phyloP scores from a whole-genome alignment of 2,329 filamentous ascomycete genomes.

The Fusarium miscanthi region DNA sequence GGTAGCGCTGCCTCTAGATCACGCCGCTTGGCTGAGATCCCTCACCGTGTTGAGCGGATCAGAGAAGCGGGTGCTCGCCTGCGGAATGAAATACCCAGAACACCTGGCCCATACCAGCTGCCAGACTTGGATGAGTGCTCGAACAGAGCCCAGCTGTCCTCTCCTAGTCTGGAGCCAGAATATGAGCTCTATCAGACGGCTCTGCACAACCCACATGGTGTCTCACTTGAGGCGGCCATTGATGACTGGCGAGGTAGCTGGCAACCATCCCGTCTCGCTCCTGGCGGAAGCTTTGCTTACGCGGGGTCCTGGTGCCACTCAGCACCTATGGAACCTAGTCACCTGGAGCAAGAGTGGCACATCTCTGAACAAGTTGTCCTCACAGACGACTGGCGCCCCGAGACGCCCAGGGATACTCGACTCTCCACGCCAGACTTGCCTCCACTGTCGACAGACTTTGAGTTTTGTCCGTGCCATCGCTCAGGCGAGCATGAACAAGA shows the following conservation, averaged over 20 bases:
- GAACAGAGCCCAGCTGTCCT: not conserved
- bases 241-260: not conserved
- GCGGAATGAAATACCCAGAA: not conserved
- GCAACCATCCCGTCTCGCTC: not conserved
- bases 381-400: constrained; percentile 22
- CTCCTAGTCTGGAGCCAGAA: not conserved
- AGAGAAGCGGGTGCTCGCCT: not conserved
- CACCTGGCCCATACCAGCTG: constrained; percentile 6
- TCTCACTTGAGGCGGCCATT: constrained; percentile 9
- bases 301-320: constrained; percentile 38
- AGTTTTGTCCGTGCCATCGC: constrained; percentile 39
- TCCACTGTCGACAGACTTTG: constrained; percentile 38
- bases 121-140: not conserved
- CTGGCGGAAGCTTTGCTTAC: constrained; percentile 17
- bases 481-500: constrained; percentile 21
- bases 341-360: not conserved
- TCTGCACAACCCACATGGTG: constrained; percentile 11
- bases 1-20: not conserved
- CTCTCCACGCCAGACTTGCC: constrained; percentile 40
- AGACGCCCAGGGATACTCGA: constrained; percentile 28
- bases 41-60: constrained; percentile 1
- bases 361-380: constrained; percentile 1
- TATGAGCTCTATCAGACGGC: not conserved
- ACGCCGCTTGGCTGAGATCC: not conserved
- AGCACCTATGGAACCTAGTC: not conserved